phyloP scores from a whole-genome alignment of 2,329 filamentous ascomycete genomes.

The Sphaerulina populicola region DNA sequence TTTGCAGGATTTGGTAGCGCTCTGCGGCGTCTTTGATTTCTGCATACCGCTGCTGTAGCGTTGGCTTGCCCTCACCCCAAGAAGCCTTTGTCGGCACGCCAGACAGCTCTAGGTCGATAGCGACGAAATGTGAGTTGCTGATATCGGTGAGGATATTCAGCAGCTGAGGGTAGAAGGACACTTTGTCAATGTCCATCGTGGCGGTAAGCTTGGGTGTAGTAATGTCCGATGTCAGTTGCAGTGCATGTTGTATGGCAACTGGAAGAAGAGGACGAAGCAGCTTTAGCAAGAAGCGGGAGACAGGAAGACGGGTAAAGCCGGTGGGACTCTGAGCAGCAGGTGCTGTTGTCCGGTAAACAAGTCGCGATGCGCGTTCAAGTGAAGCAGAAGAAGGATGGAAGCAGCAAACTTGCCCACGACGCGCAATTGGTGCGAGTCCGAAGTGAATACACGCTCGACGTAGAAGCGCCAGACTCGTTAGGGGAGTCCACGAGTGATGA shows the following conservation, averaged over 20 bases:
- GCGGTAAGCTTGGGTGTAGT: conserved; percentile 11
- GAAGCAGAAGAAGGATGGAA: conserved; percentile 6
- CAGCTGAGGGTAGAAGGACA: conserved; percentile 44
- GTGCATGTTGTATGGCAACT: conserved; percentile 6
- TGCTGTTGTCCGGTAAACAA: not conserved
- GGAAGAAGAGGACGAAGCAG: conserved; percentile 16
- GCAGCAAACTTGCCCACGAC: conserved; percentile 17
- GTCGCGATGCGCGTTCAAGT: not conserved
- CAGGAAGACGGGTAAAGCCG: conserved; percentile 6
- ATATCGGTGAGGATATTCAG: conserved; percentile 52
- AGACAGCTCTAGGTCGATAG: conserved; percentile 59
- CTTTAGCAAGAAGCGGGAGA: conserved; percentile 15
- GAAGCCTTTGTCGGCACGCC: conserved; percentile 46
- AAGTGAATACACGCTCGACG: conserved; percentile 9
- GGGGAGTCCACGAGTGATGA: not conserved
- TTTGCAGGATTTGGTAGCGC: conserved; percentile 55
- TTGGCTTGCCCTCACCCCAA: conserved; percentile 37
- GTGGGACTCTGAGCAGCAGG: not conserved
- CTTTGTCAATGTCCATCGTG: conserved; percentile 50
- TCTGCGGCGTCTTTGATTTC: conserved; percentile 55
- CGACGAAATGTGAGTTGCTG: conserved; percentile 52
- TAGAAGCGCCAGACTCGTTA: not conserved
- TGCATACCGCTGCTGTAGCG: conserved; percentile 53
- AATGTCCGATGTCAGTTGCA: conserved; percentile 13
- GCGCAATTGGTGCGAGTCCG: not conserved